Evolutionary conservation across 805 yeast genomes (phyloP).

Genomic region (Cyberlindnera amylophila): DNA sequence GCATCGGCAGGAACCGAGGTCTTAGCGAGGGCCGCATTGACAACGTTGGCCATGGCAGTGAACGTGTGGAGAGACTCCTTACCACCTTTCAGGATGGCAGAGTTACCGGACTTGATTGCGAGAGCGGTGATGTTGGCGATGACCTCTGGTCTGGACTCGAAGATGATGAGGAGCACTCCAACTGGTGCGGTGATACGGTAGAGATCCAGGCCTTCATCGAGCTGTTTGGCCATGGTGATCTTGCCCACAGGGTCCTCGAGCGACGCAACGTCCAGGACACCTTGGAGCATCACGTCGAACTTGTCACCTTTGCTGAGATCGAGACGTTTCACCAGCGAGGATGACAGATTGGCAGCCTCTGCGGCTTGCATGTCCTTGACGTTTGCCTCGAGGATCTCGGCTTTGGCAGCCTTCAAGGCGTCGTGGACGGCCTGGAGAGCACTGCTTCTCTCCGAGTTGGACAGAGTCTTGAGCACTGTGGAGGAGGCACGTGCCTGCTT

Average conservation of each 20-base stretch:
- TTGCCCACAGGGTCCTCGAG: slow-evolving; percentile 93
- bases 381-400: slow-evolving; percentile 68
- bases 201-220: slow-evolving; percentile 86
- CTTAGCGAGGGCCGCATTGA: slow-evolving; percentile 50
- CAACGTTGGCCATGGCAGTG: slow-evolving; percentile 70
- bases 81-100: slow-evolving; percentile 97
- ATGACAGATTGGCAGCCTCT: slow-evolving; percentile 51
- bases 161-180: slow-evolving; percentile 88
- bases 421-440: slow-evolving; percentile 74
- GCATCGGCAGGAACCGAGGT: slow-evolving; percentile 80
- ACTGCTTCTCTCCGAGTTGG: slow-evolving; percentile 65
- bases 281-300: slow-evolving; percentile 91
- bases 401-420: slow-evolving; percentile 56
- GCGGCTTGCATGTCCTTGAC: slow-evolving; percentile 72
- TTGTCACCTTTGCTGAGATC: slow-evolving; percentile 82
- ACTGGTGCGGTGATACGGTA: slow-evolving; percentile 89
- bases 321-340: slow-evolving; percentile 75
- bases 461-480: slow-evolving; percentile 71
- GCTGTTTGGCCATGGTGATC: slow-evolving; percentile 71
- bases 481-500: slow-evolving; percentile 79
- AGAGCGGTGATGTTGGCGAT: slow-evolving; percentile 96
- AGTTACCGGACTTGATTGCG: slow-evolving; percentile 93
- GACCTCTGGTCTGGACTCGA: slow-evolving; percentile 97
- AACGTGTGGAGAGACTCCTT: slow-evolving; percentile 88
- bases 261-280: slow-evolving; percentile 85